These are phyloP conservation scores for Globisporangium okanoganense DNA, from an alignment of 352 stramenopile genomes.

Conservation along the genomic window DNA sequence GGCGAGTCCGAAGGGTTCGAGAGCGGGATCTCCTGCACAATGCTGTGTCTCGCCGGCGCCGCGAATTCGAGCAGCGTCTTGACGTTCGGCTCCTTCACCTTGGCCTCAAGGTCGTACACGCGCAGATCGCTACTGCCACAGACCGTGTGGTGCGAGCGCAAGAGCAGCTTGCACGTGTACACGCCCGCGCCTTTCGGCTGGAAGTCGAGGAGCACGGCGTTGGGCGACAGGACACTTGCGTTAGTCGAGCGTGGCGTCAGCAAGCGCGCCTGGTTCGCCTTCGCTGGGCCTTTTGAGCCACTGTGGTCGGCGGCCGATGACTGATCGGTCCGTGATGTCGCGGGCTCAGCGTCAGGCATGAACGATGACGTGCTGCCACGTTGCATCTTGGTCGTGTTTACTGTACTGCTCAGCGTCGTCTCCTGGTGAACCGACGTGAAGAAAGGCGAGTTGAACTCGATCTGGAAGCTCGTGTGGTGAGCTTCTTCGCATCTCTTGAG, in stretches of 20 bases:
- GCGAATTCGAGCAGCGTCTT: constrained; percentile 88
- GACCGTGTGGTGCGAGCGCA: constrained; percentile 49
- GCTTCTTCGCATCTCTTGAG: constrained; percentile 74
- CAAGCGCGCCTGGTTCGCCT: constrained; percentile 48
- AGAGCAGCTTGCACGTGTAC: constrained; percentile 66
- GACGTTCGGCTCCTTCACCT: constrained; percentile 83
- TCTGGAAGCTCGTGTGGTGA: constrained; percentile 58
- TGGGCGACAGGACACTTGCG: constrained; percentile 23
- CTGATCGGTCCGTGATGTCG: constrained; percentile 8
- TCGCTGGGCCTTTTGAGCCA: constrained; percentile 22
- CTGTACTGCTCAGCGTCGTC: constrained; percentile 30
- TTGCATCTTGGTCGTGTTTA: constrained; percentile 3
- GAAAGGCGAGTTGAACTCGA: constrained; percentile 88
- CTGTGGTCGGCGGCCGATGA: constrained; percentile 2
- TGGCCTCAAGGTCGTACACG: constrained; percentile 80
- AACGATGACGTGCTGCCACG: constrained; percentile 7
- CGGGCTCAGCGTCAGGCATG: not conserved
- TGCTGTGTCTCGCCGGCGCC: constrained; percentile 80
- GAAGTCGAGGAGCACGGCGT: constrained; percentile 65
- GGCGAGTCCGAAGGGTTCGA: constrained; percentile 81
- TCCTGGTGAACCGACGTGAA: constrained; percentile 66
- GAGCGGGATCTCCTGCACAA: constrained; percentile 90
- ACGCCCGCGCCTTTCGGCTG: constrained; percentile 66
- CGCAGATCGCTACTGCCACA: constrained; percentile 76
- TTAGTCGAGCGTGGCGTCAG: constrained; percentile 37